Base-by-base conservation (phyloP, 345 rosid genomes). In the Syzygium aqueum region DNA sequence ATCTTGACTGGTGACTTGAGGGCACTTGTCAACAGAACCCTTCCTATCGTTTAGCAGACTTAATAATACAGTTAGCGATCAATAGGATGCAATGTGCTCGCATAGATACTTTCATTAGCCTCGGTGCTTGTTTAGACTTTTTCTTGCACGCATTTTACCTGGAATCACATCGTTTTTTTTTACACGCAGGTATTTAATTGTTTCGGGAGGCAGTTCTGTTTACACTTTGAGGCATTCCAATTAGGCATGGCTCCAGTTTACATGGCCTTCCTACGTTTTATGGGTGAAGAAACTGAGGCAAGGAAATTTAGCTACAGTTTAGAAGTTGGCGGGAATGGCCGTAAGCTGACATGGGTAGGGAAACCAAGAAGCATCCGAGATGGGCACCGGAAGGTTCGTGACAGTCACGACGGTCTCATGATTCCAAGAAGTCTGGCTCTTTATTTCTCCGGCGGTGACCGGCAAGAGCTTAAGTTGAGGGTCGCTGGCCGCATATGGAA, bases 191-290 rank as follows among this genome's bases (percentile, higher is more conserved):
- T 97, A 49, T 97, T 97, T 91, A 95, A 94, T 92, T 96, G 99
- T 90, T 96, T 93, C n/a, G 98, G 98, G 77, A 93, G 95, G 86
- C 97, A 96, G 63, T 97, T 97, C 91, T 97, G 98, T 89, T 93
- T 97, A 85, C 98, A 97, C 90, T 97, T 97, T 80, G 99, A 97
- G 93, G 99, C 98, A 16, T 96, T 97, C 89, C 98, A 94, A 92
- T 91, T 96, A 8, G 98, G 97, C 61, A 89, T 89, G 91, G 93
- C 96, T 43, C 98, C 96, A 14, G 98, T 97, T 23, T 97, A 96
- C 90, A 97, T 97, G 95, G 97, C 99, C 54, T 97, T 97, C 89
- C 84, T 97, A 84, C 92, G 98, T 53, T 97, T 97, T 84, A 97
- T 97, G 99, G 98, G 99, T 21, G 98, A 96, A 52, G 99, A 97